Evolutionary conservation across 768 basidiomycete species (phyloP).

Genomic region (Russula olivacea): DNA sequence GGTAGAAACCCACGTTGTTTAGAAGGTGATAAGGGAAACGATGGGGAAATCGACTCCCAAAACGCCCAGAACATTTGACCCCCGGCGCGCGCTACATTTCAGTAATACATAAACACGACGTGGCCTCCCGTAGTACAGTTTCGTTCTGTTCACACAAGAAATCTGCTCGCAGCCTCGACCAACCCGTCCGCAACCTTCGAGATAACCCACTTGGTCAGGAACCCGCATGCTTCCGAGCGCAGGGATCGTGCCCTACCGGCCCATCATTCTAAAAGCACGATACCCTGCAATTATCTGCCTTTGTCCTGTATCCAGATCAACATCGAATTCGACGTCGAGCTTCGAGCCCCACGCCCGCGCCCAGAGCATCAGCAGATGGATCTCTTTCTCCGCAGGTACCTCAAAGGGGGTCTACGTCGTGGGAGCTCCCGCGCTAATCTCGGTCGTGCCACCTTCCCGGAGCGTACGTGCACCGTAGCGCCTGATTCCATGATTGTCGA

Average conservation of each 20-base stretch:
- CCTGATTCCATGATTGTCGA: slow-evolving; percentile 36
- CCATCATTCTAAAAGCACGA: slow-evolving; percentile 22
- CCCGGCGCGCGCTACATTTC: no score
- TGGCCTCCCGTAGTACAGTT: neutral
- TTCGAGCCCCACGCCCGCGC: slow-evolving; percentile 17
- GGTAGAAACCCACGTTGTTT: neutral
- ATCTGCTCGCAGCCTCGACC: slow-evolving; percentile 5
- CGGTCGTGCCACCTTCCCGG: neutral
- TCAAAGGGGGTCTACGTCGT: slow-evolving; percentile 14
- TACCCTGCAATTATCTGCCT: slow-evolving; percentile 1
- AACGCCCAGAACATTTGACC: no score
- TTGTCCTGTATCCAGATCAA: neutral
- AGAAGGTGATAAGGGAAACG: no score
- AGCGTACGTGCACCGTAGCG: slow-evolving; percentile 15
- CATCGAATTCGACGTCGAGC: slow-evolving; percentile 17
- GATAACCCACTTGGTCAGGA: slow-evolving; percentile 23
- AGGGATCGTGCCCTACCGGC: slow-evolving; percentile 12
- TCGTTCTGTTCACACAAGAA: neutral
- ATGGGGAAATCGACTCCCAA: neutral
- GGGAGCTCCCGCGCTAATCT: neutral
- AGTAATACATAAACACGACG: no score
- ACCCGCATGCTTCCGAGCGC: slow-evolving; percentile 19
- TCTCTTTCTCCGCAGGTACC: slow-evolving; percentile 12
- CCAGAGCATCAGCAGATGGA: slow-evolving; percentile 12
- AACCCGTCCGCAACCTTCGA: slow-evolving; percentile 10